These are phyloP conservation scores for Paecilomyces variotii DNA, from an alignment of 2,329 filamentous ascomycete genomes.

Conservation along the genomic window DNA sequence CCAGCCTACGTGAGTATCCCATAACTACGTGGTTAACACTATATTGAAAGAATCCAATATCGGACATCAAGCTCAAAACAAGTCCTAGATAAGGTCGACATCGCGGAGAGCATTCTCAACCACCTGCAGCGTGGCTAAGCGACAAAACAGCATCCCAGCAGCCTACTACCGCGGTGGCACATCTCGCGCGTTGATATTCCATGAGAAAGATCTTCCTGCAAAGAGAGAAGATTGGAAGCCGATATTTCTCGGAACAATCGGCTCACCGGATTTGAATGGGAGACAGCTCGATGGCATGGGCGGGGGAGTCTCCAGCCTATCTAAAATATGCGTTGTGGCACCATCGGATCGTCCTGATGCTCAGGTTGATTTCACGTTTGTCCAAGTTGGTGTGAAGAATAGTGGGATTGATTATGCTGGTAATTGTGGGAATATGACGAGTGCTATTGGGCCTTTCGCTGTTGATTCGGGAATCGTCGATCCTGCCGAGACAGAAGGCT, in stretches of 20 bases:
- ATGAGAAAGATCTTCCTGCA: conserved; percentile 43
- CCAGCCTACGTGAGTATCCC: not conserved
- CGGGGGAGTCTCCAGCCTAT: conserved; percentile 59
- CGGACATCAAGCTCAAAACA: not conserved
- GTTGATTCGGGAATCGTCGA: conserved; percentile 47
- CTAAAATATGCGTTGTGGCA: conserved; percentile 62
- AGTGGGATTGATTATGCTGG: conserved; percentile 56
- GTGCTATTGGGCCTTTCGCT: conserved; percentile 58
- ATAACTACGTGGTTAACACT: not conserved
- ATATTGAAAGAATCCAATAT: not conserved
- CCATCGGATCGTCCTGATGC: conserved; percentile 40
- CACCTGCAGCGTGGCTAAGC: not conserved
- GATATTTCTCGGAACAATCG: conserved; percentile 54
- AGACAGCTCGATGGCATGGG: conserved; percentile 67
- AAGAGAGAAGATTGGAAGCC: conserved; percentile 40
- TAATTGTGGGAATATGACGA: conserved; percentile 70
- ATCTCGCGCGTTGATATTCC: conserved; percentile 59
- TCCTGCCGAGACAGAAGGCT: conserved; percentile 16
- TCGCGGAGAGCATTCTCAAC: not conserved
- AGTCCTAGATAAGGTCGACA: not conserved
- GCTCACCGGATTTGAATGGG: conserved; percentile 57
- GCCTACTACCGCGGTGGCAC: conserved; percentile 62
- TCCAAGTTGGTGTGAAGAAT: conserved; percentile 58
- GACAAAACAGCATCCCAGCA: conserved; percentile 37
- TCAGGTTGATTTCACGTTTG: conserved; percentile 65